phyloP scores from a whole-genome alignment of 345 rosid species.

The Populus ilicifolia region DNA sequence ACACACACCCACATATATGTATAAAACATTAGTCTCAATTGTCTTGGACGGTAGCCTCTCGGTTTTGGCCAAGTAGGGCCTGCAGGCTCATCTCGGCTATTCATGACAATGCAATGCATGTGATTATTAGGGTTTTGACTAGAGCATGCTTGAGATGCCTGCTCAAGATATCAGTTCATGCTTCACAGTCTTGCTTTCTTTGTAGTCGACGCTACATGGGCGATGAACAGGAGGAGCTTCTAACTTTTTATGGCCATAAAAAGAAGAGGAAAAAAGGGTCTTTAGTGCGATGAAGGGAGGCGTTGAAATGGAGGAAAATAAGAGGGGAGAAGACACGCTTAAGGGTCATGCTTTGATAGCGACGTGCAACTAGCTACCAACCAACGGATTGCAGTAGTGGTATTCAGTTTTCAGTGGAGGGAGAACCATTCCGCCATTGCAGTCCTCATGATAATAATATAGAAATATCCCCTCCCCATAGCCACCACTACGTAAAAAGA shows the following conservation, averaged over 20 bases:
- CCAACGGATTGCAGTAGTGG: not conserved
- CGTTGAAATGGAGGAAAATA: not conserved
- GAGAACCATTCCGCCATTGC: not conserved
- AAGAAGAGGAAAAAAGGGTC: not conserved
- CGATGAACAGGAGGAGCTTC: not conserved
- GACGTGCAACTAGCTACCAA: not conserved
- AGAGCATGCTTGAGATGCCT: not conserved
- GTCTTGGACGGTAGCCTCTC: too few relatives aligned
- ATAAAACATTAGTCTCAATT: too few relatives aligned
- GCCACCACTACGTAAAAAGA: not conserved
- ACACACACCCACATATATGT: too few relatives aligned
- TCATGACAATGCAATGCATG: not conserved
- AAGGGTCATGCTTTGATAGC: not conserved
- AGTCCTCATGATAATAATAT: not conserved
- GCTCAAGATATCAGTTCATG: too few relatives aligned
- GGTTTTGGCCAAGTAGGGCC: not conserved
- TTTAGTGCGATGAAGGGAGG: not conserved
- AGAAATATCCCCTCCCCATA: not conserved
- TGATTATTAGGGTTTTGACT: not conserved
- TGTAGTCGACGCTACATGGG: too few relatives aligned
- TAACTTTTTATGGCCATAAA: not conserved
- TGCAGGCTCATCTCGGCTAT: not conserved
- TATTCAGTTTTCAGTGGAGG: not conserved
- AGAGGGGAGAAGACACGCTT: constrained; percentile 1
- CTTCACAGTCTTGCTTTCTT: not conserved